phyloP scores from a whole-genome alignment of 2,329 filamentous ascomycete genomes.

The Chaetomium olivaceum region DNA sequence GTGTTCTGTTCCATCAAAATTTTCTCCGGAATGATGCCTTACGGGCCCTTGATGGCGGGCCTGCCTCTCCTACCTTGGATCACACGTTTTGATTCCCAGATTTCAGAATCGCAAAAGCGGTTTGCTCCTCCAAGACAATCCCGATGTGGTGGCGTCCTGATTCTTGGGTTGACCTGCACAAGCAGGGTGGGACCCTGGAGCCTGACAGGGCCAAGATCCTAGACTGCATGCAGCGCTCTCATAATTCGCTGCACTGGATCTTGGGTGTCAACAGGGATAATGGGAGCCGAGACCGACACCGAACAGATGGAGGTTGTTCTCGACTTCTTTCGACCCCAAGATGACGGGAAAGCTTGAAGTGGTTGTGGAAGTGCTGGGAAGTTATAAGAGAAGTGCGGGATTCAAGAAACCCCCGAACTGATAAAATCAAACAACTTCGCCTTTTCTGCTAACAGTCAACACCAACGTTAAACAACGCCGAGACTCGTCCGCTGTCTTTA shows the following conservation, averaged over 20 bases:
- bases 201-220: slow-evolving; percentile 15
- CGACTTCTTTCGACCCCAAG: not conserved
- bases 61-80: not conserved
- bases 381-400: not conserved
- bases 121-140: not conserved
- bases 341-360: not conserved
- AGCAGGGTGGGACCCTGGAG: slow-evolving; percentile 20
- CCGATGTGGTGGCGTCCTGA: slow-evolving; percentile 16
- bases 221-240: not conserved
- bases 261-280: not conserved
- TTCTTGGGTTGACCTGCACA: slow-evolving; percentile 10
- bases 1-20: not conserved
- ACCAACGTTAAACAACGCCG: too few relatives aligned
- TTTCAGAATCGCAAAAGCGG: not conserved
- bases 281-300: slow-evolving; percentile 3
- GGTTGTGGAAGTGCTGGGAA: not conserved
- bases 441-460: not conserved
- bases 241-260: not conserved
- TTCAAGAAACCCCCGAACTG: not conserved
- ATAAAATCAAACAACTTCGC: not conserved
- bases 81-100: not conserved
- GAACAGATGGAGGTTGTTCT: not conserved
- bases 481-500: too few relatives aligned
- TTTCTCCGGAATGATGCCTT: not conserved
- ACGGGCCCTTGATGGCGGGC: not conserved